A percentile compares a stretch with the other conserved stretches of the same genome.
Evolutionary conservation across 352 stramenopile species (phyloP).

Genomic region (Phytopythium ostracodes): DNA sequence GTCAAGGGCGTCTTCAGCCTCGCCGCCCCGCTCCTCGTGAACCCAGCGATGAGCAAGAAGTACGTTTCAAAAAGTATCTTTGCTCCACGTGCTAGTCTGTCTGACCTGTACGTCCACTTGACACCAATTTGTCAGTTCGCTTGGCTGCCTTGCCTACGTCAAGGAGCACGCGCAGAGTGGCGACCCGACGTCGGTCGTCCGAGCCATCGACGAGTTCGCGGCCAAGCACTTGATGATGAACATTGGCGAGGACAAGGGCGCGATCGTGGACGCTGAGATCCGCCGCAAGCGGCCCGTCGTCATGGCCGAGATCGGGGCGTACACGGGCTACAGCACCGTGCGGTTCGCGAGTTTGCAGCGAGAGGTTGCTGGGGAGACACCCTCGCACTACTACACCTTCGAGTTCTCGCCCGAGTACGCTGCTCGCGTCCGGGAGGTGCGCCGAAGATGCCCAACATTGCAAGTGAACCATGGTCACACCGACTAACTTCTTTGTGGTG

Average conservation of each 20-base stretch:
- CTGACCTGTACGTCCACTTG: background rate
- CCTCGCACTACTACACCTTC: constrained; percentile 48
- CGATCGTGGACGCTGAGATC: constrained; percentile 40
- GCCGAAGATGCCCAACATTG: background rate
- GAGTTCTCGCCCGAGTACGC: constrained; percentile 43
- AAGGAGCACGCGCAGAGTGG: constrained; percentile 28
- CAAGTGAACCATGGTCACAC: background rate
- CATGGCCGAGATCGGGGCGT: constrained; percentile 44
- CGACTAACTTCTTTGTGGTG: background rate
- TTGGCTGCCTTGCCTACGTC: constrained; percentile 36
- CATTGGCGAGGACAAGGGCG: constrained; percentile 32
- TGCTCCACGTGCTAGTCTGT: background rate
- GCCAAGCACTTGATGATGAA: constrained; percentile 41
- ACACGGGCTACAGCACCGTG: constrained; percentile 48
- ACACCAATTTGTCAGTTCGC: no score
- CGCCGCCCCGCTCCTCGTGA: background rate
- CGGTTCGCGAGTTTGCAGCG: constrained; percentile 40
- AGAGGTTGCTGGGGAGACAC: constrained; percentile 18
- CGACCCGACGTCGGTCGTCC: constrained; percentile 26
- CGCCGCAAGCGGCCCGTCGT: constrained; percentile 21
- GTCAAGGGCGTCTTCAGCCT: constrained; percentile 1
- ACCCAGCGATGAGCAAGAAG: constrained; percentile 2
- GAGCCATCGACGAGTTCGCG: constrained; percentile 35
- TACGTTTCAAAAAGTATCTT: background rate
- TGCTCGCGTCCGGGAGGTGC: constrained; percentile 29